Conservation (phyloP, 179 eudicot genomes). For the Vitellaria paradoxa region DNA sequence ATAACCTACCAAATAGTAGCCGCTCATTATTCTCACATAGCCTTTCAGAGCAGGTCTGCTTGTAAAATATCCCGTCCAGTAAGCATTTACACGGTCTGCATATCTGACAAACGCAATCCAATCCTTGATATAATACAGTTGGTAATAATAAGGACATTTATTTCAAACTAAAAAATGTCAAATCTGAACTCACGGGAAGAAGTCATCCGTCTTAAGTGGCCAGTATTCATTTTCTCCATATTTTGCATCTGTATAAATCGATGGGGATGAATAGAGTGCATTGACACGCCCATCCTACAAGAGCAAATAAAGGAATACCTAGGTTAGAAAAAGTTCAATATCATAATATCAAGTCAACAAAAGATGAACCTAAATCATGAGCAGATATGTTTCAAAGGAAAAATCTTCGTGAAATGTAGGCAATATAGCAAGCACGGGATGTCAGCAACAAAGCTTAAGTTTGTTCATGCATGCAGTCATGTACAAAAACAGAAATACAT, state of each 20-base stretch:
- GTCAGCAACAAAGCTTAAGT: background rate
- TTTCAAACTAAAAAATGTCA: background rate
- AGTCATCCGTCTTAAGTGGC: slow-evolving; percentile 92
- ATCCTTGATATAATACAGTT: background rate
- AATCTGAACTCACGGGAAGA: slow-evolving; percentile 75
- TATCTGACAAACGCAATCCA: slow-evolving; percentile 44
- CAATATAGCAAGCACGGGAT: background rate
- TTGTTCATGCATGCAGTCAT: background rate
- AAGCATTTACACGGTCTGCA: slow-evolving; percentile 80
- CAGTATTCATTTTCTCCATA: slow-evolving; percentile 64
- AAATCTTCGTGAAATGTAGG: background rate
- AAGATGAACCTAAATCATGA: background rate
- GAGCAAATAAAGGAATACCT: background rate
- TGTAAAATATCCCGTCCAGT: slow-evolving; percentile 95
- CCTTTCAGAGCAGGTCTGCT: slow-evolving; percentile 90
- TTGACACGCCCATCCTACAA: slow-evolving; percentile 95
- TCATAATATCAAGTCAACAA: background rate
- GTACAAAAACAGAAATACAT: background rate
- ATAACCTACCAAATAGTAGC: slow-evolving; percentile 74
- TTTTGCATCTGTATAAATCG: slow-evolving; percentile 93
- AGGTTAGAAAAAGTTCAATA: background rate
- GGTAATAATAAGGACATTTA: background rate
- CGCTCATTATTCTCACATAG: slow-evolving; percentile 88
- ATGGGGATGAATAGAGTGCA: slow-evolving; percentile 91
- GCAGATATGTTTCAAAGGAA: background rate